Evolutionary conservation across 345 rosid species (phyloP).

Genomic region (Eucalyptus lansdowneana): DNA sequence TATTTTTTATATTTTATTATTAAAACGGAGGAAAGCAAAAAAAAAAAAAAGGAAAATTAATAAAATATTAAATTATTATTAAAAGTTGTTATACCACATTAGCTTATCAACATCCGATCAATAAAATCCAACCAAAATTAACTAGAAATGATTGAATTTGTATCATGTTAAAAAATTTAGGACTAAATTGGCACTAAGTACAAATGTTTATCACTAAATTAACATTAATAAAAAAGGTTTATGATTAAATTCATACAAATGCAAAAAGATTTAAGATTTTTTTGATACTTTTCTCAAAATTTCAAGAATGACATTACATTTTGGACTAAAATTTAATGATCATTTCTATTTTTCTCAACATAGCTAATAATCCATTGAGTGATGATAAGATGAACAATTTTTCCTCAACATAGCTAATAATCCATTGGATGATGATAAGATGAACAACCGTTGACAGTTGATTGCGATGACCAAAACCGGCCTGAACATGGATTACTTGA

Average conservation of each 20-base stretch:
- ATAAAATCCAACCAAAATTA: accelerated
- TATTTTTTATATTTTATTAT: too few species aligned
- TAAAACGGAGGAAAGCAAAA: too few species aligned
- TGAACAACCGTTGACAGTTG: background rate
- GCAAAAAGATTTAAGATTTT: too few species aligned
- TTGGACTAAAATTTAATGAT: background rate
- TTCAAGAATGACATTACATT: accelerated
- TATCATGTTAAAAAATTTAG: too few species aligned
- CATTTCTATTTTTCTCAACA: background rate
- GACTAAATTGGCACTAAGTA: too few species aligned
- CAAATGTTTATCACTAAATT: too few species aligned
- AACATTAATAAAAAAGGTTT: too few species aligned
- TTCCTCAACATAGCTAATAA: background rate
- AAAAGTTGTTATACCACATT: accelerated
- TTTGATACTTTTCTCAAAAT: too few species aligned
- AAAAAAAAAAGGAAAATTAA: too few species aligned
- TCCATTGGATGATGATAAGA: background rate
- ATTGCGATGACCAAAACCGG: background rate
- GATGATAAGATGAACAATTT: background rate
- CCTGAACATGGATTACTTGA: background rate
- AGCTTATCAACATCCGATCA: accelerated
- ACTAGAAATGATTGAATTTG: accelerated
- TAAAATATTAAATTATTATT: too few species aligned
- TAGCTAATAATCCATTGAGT: background rate
- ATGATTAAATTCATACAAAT: too few species aligned